Conservation (phyloP, 1,284 basidiomycete species). For the Puccinia novopanici region DNA sequence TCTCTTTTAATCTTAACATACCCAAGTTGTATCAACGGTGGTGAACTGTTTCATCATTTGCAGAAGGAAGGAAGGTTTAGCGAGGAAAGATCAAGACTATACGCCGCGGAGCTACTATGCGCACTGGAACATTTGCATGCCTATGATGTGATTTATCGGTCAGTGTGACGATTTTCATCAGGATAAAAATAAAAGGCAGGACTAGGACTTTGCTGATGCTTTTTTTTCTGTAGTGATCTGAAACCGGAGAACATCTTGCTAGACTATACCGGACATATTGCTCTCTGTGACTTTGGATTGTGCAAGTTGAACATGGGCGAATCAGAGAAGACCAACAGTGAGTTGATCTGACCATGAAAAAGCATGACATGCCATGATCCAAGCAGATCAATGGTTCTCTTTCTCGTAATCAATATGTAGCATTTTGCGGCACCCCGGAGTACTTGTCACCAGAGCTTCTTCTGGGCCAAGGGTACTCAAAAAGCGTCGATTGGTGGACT, state of each 20-base stretch:
- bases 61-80: conserved; percentile 96
- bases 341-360: conserved; percentile 56
- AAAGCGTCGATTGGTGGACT: conserved; percentile 99
- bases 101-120: conserved; percentile 90
- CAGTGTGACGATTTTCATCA: conserved; percentile 53
- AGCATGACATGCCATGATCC: not conserved
- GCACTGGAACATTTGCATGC: conserved; percentile 94
- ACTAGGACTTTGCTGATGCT: not conserved
- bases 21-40: conserved; percentile 74
- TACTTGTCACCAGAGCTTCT: conserved; percentile 84
- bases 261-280: conserved; percentile 97
- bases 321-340: conserved; percentile 94
- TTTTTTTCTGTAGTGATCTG: conserved; percentile 70
- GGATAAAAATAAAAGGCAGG: not conserved
- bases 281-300: conserved; percentile 92
- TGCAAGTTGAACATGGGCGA: conserved; percentile 99
- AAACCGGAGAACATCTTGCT: conserved; percentile 97
- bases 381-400: not conserved
- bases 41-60: conserved; percentile 95
- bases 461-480: conserved; percentile 95
- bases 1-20: not conserved
- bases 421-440: conserved; percentile 99
- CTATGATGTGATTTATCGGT: conserved; percentile 98
- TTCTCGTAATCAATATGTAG: conserved; percentile 61
- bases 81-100: conserved; percentile 88